Base-by-base conservation (phyloP, 768 basidiomycete species). In the Leucosporidium creatinivorum region DNA sequence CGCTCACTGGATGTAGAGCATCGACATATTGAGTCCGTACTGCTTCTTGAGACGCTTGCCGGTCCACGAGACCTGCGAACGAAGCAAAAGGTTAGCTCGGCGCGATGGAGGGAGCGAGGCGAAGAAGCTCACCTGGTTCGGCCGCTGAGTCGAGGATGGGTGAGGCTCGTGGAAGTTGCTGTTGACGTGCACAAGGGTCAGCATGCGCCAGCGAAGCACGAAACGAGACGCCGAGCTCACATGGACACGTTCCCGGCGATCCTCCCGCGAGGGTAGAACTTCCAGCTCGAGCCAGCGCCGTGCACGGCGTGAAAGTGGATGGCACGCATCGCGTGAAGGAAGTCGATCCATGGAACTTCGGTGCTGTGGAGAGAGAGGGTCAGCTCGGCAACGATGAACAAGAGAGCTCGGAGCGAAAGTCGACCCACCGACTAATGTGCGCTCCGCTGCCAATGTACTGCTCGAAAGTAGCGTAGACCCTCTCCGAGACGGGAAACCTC, bases 101-200 rank as follows among this genome's bases (percentile, higher is more conserved):
- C 39, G 39, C 6, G 39, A 18, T 1, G 52, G 30, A 47, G n/a
- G 44, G 15, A 6, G 49, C 54, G 47, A 49, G 59, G 31, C 63
- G 63, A 58, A 18, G 3, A 30, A 49, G 44, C 49, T 55, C 3
- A 57, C 63, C 48, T 61, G 65, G 21, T 56, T 30, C 19, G 56
- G 30, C 1, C 65, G 50, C 47, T 56, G 39, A 9, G 19, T 19
- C 47, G 60, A 66, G 9, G 6, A 44, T 1, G 65, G 65, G 30
- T 66, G 65, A 25, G 65, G 65, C 12, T 61, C 59, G 54, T 66
- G 65, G 30, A 66, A 23, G 28, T 23, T 26, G 52, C 60, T 66
- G 25, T 23, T 12, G 33, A 15, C 49, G 12, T 1, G 2, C 19
- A 12, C 3, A 4, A 19, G 28, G 26, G 49, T 31, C 21, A 58